A percentile compares a stretch with the other conserved stretches of the same genome.
These are phyloP conservation scores for Penicillium sp. DNA, from an alignment of 2,329 filamentous ascomycete genomes.

Conservation along the genomic window DNA sequence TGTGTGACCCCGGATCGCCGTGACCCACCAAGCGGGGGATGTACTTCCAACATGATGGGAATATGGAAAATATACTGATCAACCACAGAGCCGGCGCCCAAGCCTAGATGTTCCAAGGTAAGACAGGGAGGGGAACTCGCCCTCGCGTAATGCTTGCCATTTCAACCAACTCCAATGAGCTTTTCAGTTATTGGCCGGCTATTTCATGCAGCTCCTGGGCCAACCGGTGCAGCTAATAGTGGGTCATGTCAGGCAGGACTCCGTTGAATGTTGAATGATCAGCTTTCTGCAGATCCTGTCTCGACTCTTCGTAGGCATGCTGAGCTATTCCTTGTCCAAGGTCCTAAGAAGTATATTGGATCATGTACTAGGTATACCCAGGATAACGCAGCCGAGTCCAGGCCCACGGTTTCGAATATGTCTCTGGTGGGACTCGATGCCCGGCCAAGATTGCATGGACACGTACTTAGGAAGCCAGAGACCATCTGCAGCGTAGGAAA, in stretches of 20 bases:
- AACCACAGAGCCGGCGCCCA: constrained; percentile 2
- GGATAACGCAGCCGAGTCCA: constrained; percentile 66
- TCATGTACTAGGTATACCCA: too few species aligned
- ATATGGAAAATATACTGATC: not conserved
- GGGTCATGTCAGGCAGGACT: constrained; percentile 60
- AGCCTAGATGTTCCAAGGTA: constrained; percentile 4
- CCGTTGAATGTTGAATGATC: constrained; percentile 40
- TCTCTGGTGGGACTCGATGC: too few species aligned
- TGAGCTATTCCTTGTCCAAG: constrained; percentile 68
- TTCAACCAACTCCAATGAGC: not conserved
- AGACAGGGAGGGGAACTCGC: constrained; percentile 7
- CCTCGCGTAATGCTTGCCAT: constrained; percentile 11
- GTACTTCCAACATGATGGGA: not conserved
- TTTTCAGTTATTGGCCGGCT: constrained; percentile 17
- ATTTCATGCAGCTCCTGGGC: constrained; percentile 58
- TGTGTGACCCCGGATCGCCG: constrained; percentile 23
- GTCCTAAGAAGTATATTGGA: constrained; percentile 77
- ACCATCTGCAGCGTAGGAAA: constrained; percentile 64
- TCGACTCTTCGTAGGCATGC: constrained; percentile 74
- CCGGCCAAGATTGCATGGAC: too few species aligned
- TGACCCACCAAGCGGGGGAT: constrained; percentile 19
- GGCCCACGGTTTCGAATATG: constrained; percentile 34
- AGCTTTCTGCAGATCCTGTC: constrained; percentile 66
- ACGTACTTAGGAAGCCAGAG: constrained; percentile 61
- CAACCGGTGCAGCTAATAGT: constrained; percentile 61